A percentile compares a stretch with the other conserved stretches of the same genome.
These are phyloP conservation scores for Peronospora farinosa DNA, from an alignment of 352 stramenopile species.

Conservation along the genomic window DNA sequence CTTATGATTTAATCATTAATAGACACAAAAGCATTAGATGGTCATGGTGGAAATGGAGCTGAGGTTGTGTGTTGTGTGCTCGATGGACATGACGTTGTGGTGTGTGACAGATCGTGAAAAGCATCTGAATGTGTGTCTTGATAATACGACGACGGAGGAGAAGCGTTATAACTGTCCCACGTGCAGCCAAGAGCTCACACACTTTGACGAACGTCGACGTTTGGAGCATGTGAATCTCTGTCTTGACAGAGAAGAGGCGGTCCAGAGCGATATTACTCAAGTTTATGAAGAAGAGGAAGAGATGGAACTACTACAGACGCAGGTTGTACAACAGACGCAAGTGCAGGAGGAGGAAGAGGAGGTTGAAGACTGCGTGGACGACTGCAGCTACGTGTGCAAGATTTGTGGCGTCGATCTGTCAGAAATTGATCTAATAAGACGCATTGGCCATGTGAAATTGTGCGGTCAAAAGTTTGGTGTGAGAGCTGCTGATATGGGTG, in stretches of 20 bases:
- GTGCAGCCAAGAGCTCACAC: constrained; percentile 47
- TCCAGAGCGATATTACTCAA: background rate
- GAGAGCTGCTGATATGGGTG: constrained; percentile 38
- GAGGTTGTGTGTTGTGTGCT: constrained; percentile 52
- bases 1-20: too few relatives aligned
- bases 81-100: constrained; percentile 49
- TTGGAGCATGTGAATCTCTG: constrained; percentile 65
- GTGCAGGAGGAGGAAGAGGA: constrained; percentile 4
- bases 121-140: constrained; percentile 77
- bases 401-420: constrained; percentile 60
- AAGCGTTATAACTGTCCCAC: constrained; percentile 46
- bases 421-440: constrained; percentile 29
- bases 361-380: constrained; percentile 8
- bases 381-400: constrained; percentile 45
- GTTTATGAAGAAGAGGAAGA: background rate
- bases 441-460: constrained; percentile 77
- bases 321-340: constrained; percentile 6
- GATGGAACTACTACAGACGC: constrained; percentile 3
- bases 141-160: constrained; percentile 19
- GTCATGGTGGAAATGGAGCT: constrained; percentile 4
- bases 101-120: constrained; percentile 40
- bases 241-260: constrained; percentile 32
- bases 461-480: constrained; percentile 69
- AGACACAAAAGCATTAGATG: too few relatives aligned
- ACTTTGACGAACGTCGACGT: constrained; percentile 62